Percentiles rank a stretch among this genome's conserved stretches.
phyloP scores from a whole-genome alignment of 495 filamentous ascomycete genomes.

The Penicillium dipodomyicola region DNA sequence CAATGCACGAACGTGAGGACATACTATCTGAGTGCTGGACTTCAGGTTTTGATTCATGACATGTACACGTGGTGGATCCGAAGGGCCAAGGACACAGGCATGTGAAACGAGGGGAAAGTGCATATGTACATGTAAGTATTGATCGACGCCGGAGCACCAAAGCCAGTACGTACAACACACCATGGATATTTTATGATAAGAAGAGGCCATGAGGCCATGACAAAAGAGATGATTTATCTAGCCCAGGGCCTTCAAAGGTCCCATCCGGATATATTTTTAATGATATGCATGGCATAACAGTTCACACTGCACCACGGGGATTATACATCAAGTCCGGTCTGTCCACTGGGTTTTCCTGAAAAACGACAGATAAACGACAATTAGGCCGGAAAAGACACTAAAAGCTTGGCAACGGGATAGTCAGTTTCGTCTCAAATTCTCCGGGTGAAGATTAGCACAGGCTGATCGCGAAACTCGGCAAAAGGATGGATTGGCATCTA shows the following conservation, averaged over 20 bases:
- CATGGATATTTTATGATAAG: background rate
- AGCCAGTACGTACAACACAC: background rate
- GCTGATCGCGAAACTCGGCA: background rate
- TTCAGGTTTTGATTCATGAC: conserved; percentile 17
- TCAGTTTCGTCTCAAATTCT: background rate
- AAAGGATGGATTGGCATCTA: background rate
- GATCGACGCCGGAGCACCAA: background rate
- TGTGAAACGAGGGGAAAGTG: background rate
- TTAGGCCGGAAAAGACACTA: background rate
- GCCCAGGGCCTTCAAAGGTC: too few relatives aligned
- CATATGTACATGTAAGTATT: background rate
- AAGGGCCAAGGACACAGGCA: background rate
- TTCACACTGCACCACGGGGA: background rate
- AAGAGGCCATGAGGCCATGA: background rate
- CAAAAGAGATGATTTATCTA: background rate
- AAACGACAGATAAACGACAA: background rate
- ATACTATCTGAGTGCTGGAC: conserved; percentile 29
- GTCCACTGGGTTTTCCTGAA: background rate
- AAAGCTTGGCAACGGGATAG: background rate
- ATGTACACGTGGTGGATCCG: background rate
- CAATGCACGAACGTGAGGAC: conserved; percentile 23
- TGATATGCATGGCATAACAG: background rate
- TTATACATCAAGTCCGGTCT: background rate
- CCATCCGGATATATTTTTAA: background rate
- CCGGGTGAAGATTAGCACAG: background rate